phyloP scores from a whole-genome alignment of 2,329 filamentous ascomycete genomes.

The Diaporthe vexans region DNA sequence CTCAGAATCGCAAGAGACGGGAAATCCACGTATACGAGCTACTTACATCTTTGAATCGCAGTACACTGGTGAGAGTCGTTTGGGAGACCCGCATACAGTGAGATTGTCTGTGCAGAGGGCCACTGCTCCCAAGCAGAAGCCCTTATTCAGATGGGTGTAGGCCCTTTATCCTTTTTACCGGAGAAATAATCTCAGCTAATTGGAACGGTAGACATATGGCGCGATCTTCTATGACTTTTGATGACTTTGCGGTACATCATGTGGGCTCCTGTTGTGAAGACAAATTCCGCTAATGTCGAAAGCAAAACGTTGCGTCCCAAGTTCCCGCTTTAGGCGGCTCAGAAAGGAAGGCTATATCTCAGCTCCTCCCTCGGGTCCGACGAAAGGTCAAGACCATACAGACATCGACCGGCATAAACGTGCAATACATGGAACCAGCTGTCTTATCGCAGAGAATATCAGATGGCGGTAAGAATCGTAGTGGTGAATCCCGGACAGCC shows the following conservation, averaged over 20 bases:
- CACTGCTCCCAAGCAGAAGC: constrained; percentile 9
- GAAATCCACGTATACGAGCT: background rate
- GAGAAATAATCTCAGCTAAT: background rate
- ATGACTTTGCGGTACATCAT: background rate
- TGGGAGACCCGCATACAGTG: constrained; percentile 35
- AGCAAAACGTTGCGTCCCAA: background rate
- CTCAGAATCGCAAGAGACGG: background rate
- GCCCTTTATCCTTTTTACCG: background rate
- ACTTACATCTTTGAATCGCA: constrained; percentile 39
- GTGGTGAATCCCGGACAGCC: background rate
- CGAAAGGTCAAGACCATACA: constrained; percentile 5
- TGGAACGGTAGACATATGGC: background rate
- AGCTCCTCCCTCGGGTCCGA: constrained; percentile 5
- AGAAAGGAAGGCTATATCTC: background rate
- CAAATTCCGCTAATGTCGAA: background rate
- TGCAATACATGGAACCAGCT: constrained; percentile 16
- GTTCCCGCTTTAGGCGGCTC: background rate
- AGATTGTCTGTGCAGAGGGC: constrained; percentile 14
- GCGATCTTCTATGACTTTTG: constrained; percentile 2
- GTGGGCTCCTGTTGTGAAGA: background rate
- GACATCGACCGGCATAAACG: background rate
- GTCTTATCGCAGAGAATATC: background rate
- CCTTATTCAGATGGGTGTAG: constrained; percentile 8
- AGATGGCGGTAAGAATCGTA: background rate
- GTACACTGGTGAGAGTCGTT: constrained; percentile 39